Evolutionary conservation across 2,329 filamentous ascomycete species (phyloP), one percentile per base, ranked within the genome.

Genomic region (Colletotrichum orchidophilum): DNA sequence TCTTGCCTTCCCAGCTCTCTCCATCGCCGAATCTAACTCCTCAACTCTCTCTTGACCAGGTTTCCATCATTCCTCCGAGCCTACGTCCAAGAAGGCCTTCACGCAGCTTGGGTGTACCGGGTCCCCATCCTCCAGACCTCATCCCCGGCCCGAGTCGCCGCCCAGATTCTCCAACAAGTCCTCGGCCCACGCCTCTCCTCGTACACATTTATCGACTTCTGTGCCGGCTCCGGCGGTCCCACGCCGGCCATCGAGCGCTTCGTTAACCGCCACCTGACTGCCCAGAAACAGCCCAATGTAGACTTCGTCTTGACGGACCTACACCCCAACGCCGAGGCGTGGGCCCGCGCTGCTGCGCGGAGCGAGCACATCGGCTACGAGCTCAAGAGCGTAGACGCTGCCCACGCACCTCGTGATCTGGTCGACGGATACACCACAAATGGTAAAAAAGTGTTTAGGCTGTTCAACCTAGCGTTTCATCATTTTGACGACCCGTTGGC

Each of bases 401-500:
- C 88, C 12, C 81, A 85, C 61, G 90, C 88, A 1, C 88, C 91
- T n/a, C 76, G 80, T 35, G 80, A 85, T 50, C 79, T 91, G 35
- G 80, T 88, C 57, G 75, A 66, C 26, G 77, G 76, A 21, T 76
- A 77, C 29, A 65, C 63, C 4, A 39, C 74, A 6, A 77, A 80
- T 12, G 82, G 81, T 3, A 83, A 82, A 59, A 87, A 85, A 76
- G 87, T 93, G 26, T 92, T 94, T 77, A 85, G 93, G 5, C 81
- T 94, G 60, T 95, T 93, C 79, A 93, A 92, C 77, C 84, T 94
- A 2, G 88, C 92, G 1, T 95, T 95, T 76, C 93, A 95, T 80
- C 93, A 95, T 81, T 95, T 95, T 75, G 87, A 90, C 72, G 91
- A 94, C 76, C 81, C 81, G 4, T 80, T 90, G 21, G 93, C 91